These are phyloP conservation scores for Solanum aculeatissimum DNA, from an alignment of 305 asterid genomes.

Conservation along the genomic window DNA sequence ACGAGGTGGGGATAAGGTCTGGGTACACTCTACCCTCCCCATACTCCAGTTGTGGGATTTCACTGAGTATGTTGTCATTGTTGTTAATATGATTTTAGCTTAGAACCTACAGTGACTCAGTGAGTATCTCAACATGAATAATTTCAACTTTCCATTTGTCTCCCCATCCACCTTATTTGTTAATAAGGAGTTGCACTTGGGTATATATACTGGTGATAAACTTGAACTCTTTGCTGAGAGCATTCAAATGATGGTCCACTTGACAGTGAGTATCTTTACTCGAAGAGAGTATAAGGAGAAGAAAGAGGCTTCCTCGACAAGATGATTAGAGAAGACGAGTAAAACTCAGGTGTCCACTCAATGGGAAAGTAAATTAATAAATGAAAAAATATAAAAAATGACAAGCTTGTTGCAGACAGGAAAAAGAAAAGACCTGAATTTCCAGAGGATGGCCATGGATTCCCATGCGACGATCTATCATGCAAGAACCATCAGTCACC, in stretches of 20 bases:
- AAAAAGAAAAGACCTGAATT: conserved; percentile 49
- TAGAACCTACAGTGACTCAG: not conserved
- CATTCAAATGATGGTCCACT: not conserved
- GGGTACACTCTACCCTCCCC: not conserved
- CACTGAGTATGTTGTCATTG: not conserved
- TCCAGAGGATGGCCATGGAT: conserved; percentile 96
- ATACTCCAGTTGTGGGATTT: not conserved
- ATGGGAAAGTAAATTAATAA: not conserved
- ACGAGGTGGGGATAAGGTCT: not conserved
- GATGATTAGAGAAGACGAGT: not conserved
- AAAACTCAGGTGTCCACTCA: not conserved
- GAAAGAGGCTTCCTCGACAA: not conserved
- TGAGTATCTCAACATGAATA: not conserved
- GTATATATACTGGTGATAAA: not conserved
- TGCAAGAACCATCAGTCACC: conserved; percentile 93
- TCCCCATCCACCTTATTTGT: not conserved
- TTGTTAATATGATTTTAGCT: not conserved
- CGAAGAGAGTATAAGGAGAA: not conserved
- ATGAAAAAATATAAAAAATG: not conserved
- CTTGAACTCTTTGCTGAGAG: not conserved
- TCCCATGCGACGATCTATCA: conserved; percentile 98
- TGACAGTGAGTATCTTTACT: not conserved
- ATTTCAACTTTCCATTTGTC: not conserved
- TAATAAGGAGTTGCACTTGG: not conserved
- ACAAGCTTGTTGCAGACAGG: not conserved